Evolutionary conservation across 257 asterid genomes (phyloP).

Genomic region (Petrea volubilis): DNA sequence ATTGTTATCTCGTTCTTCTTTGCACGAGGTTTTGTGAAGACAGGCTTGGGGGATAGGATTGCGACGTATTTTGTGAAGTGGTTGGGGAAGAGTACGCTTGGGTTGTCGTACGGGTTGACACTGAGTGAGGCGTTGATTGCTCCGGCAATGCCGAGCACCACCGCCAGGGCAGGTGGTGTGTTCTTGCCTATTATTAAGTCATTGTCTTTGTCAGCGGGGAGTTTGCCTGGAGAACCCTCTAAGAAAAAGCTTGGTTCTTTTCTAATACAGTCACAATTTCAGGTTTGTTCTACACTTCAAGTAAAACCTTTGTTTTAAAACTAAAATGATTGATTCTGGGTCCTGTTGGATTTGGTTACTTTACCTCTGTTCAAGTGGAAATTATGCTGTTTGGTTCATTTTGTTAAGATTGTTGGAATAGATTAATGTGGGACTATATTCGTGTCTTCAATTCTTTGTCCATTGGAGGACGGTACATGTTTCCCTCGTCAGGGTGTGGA

Average conservation of each 20-base stretch:
- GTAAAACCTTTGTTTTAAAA: background rate
- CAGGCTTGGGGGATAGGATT: conserved; percentile 82
- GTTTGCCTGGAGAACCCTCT: conserved; percentile 66
- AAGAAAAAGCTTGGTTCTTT: conserved; percentile 74
- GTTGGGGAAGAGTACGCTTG: conserved; percentile 86
- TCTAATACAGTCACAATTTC: conserved; percentile 78
- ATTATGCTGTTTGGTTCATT: too few relatives aligned
- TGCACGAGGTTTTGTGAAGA: conserved; percentile 88
- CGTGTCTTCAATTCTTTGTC: background rate
- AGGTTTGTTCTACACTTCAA: conserved; percentile 40
- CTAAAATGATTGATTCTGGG: background rate
- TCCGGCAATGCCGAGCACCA: conserved; percentile 96
- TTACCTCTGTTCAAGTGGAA: too few relatives aligned
- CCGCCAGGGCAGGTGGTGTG: conserved; percentile 91
- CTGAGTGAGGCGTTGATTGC: conserved; percentile 91
- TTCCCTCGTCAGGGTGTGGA: too few relatives aligned
- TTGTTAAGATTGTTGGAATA: too few relatives aligned
- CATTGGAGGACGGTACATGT: background rate
- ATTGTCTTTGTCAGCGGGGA: conserved; percentile 72
- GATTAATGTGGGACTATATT: background rate
- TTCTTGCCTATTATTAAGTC: conserved; percentile 87
- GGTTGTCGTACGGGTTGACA: conserved; percentile 82
- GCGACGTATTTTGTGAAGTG: conserved; percentile 86
- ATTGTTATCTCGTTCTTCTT: conserved; percentile 92
- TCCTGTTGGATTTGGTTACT: background rate